Base-by-base conservation (phyloP, 345 rosid species). In the Angophora floribunda region DNA sequence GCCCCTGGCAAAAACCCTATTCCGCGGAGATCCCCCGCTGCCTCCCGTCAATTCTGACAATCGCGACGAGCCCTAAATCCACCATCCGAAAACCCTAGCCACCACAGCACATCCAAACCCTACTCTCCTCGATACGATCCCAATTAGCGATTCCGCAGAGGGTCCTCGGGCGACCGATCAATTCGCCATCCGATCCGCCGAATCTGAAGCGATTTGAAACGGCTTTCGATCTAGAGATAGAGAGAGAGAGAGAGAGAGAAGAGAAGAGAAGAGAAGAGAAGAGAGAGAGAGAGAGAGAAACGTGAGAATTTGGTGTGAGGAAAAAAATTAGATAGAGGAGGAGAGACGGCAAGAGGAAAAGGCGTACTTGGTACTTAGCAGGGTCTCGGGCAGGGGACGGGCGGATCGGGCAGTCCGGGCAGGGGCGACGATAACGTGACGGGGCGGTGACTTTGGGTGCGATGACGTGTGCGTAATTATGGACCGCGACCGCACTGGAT, bases 361-460 rank as follows among this genome's bases (percentile, higher is more conserved):
- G 88, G 49, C 79, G 51, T 45, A 87, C 51, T 65, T 30, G 79
- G 55, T 45, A 63, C 75, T 24, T 55, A 87, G 88, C 88, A 87
- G 86, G 90, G 90, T 1, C 79, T 3, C 12, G 89, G 91, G 91
- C 44, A 82, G 92, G 86, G 87, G 51, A 51, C 89, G 93, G 95
- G 94, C 94, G 93, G 88, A 63, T 65, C 51, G 94, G 96, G 95
- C 90, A 95, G 94, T 51, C 87, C 90, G 95, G 94, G 94, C 92
- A 93, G 57, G 91, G 63, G 87, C 86, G 50, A 7, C 80, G 88
- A 89, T 92, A 91, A 51, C 17, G 52, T 89, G 45, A 91, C 95
- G 28, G 2, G 13, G 36, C 93, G 88, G 94, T 93, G 92, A 92
- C 32, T 26, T 30, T 51, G 79, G 61, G 79, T 15, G 80, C 89